These are phyloP conservation scores for Neurospora terricola DNA, from an alignment of 495 filamentous ascomycete genomes.

Conservation along the genomic window DNA sequence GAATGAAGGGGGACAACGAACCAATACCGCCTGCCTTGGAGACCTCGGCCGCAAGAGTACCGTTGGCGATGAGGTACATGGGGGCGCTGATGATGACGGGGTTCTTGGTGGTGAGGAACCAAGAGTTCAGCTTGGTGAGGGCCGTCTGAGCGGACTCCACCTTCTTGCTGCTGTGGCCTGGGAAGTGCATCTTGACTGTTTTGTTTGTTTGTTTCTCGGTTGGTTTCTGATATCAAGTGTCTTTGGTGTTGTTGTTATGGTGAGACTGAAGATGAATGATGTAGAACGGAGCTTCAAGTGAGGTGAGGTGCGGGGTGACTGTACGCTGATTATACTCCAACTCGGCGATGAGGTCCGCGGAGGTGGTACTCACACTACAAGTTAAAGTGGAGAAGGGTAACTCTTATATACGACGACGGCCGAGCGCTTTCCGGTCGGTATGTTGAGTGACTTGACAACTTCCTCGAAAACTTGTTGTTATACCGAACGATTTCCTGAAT, in stretches of 20 bases:
- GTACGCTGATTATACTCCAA: background rate
- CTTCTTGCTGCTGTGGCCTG: background rate
- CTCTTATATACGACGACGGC: background rate
- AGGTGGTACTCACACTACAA: background rate
- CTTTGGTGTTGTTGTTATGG: background rate
- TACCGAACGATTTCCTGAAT: background rate
- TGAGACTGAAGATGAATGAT: background rate
- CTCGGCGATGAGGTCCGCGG: background rate
- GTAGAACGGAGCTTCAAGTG: background rate
- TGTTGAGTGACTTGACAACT: background rate
- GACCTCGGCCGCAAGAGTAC: slow-evolving; percentile 53
- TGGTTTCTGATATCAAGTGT: background rate
- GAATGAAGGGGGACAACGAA: slow-evolving; percentile 4
- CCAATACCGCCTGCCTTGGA: slow-evolving; percentile 60
- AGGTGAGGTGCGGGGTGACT: background rate
- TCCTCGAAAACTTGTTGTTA: background rate
- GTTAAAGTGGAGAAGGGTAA: background rate
- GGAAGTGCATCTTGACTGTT: background rate
- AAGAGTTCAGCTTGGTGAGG: slow-evolving; percentile 8
- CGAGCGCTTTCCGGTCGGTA: background rate
- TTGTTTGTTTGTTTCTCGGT: background rate
- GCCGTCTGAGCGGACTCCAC: background rate
- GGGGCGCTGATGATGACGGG: slow-evolving; percentile 62
- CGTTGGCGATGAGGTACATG: slow-evolving; percentile 58
- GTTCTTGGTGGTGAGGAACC: slow-evolving; percentile 48